Percentiles rank a stretch among this genome's conserved stretches.
Conservation (phyloP, 768 basidiomycete species). For the Lentinula aciculospora region DNA sequence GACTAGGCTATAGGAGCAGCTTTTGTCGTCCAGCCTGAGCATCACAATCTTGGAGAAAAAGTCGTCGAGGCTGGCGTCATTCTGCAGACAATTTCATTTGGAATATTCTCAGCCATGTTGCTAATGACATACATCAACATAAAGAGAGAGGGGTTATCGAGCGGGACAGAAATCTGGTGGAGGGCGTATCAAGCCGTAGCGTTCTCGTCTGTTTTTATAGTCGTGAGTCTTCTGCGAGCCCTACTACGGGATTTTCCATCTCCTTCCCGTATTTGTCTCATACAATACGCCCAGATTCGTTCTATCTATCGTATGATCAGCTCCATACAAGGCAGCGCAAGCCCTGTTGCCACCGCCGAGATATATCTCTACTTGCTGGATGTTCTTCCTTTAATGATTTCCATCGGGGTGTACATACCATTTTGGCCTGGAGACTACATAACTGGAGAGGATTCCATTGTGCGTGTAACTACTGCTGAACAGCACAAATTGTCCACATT, state of each 20-base stretch:
- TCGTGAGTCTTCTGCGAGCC: slow-evolving; percentile 16
- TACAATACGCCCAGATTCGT: slow-evolving; percentile 15
- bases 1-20: slow-evolving; percentile 18
- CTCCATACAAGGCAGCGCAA: slow-evolving; percentile 13
- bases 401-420: slow-evolving; percentile 16
- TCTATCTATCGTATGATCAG: slow-evolving; percentile 23
- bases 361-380: slow-evolving; percentile 23
- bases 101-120: slow-evolving; percentile 15
- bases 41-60: slow-evolving; percentile 8
- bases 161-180: slow-evolving; percentile 14
- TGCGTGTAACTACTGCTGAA: background rate
- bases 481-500: background rate
- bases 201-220: slow-evolving; percentile 19
- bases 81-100: slow-evolving; percentile 20
- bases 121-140: slow-evolving; percentile 11
- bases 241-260: background rate
- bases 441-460: slow-evolving; percentile 1
- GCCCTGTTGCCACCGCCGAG: slow-evolving; percentile 19
- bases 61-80: slow-evolving; percentile 20
- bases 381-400: slow-evolving; percentile 20
- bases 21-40: slow-evolving; percentile 10
- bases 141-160: slow-evolving; percentile 4
- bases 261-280: background rate
- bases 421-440: slow-evolving; percentile 24
- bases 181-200: slow-evolving; percentile 14